Base-by-base conservation (phyloP, 1,139 yeast genomes). In the Sugiyamaella paludigena region DNA sequence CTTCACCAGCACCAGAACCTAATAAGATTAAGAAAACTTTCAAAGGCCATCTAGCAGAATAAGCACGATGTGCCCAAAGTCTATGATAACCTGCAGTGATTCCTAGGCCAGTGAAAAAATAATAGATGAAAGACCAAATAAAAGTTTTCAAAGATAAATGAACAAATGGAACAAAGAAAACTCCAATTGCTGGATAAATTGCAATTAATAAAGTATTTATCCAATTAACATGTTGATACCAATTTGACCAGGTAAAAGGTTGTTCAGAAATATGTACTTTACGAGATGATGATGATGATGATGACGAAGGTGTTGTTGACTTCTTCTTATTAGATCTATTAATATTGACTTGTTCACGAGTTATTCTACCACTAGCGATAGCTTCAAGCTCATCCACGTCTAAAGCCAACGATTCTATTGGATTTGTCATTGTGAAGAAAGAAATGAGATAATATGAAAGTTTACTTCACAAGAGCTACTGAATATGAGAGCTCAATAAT, bases 21-120 rank as follows among this genome's bases (percentile, higher is more conserved):
- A 86, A 85, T 41, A 88, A 73, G 39, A 96, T 95, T 62, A 78
- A 84, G 61, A 85, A 77, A 40, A 87, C 58, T 58, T 85, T 78
- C 43, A 88, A 78, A 7, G 95, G 92, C 61, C 75, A 65, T 46
- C 77, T 75, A 40, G 94, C 97, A 51, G 79, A 79, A 71, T 87
- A 92, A 19, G 97, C 76, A 64, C 92, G 83, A 74, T 92, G 98
- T 33, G 98, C 79, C 84, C 85, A 87, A 61, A 84, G 70, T 62
- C 96, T 79, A 65, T 87, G 95, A 72, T 87, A 87, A 37, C 95
- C 96, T n/a, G 95, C 98, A 35, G 98, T 92, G 67, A 92, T 89
- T 44, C 97, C 91, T 36, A 88, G 59, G 58, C 98, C 98, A 54
- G 91, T 81, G 56, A 83, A 66, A 38, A 73, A 68, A 70, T 89